Conservation (phyloP, 1,139 yeast genomes). For the Entelexis sorbosivorans region DNA sequence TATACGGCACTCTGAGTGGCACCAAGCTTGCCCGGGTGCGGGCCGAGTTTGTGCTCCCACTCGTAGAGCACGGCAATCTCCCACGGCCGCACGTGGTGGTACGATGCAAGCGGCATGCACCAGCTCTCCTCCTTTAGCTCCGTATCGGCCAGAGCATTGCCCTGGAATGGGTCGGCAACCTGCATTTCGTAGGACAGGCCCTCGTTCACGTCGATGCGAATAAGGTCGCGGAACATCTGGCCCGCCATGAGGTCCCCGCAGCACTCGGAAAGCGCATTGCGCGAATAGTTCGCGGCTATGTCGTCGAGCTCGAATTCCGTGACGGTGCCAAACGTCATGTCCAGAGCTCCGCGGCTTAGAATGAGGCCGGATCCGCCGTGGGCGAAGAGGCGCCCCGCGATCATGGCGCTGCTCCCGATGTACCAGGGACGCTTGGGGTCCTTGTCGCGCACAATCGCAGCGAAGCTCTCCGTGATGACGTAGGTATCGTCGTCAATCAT, state of each 20-base stretch:
- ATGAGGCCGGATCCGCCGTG: constrained; percentile 29
- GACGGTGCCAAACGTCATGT: constrained; percentile 20
- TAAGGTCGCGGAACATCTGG: constrained; percentile 21
- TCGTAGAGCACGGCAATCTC: constrained; percentile 32
- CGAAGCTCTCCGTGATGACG: constrained; percentile 23
- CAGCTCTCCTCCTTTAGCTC: constrained; percentile 23
- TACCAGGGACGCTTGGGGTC: constrained; percentile 24
- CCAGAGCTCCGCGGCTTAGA: constrained; percentile 25
- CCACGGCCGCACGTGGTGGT: constrained; percentile 30
- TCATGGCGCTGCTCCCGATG: constrained; percentile 24
- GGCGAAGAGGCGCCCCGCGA: constrained; percentile 22
- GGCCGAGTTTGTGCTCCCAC: constrained; percentile 28
- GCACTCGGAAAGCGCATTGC: constrained; percentile 21
- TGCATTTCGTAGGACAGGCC: constrained; percentile 13
- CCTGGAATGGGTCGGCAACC: constrained; percentile 28
- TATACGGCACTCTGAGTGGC: constrained; percentile 29
- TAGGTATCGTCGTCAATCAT: constrained; percentile 28
- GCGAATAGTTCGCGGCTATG: constrained; percentile 20
- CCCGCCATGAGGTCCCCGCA: constrained; percentile 28
- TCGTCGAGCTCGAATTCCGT: constrained; percentile 12
- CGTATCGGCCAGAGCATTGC: constrained; percentile 26
- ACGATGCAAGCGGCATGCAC: constrained; percentile 30
- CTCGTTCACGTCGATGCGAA: constrained; percentile 12
- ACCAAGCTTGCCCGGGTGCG: constrained; percentile 4
- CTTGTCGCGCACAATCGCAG: constrained; percentile 19